Conservation (phyloP, 2,329 filamentous ascomycete species). For the Thielaviopsis punctulata region DNA sequence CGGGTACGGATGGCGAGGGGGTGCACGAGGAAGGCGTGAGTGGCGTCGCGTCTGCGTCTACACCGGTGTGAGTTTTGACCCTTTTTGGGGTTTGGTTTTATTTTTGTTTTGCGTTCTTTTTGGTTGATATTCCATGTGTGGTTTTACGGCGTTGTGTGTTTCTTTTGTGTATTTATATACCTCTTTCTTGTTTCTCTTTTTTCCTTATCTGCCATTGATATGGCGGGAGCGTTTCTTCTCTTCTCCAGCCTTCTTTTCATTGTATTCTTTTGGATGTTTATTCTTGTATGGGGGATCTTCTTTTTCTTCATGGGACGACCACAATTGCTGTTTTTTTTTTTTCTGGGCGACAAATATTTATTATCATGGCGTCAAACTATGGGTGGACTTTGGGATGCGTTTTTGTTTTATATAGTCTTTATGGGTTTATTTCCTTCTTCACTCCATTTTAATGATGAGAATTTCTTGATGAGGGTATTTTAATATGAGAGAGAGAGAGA, state of each 20-base stretch:
- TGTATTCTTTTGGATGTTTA: conserved; percentile 2
- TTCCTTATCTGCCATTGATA: not conserved
- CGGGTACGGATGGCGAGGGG: not conserved
- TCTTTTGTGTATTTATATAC: conserved; percentile 12
- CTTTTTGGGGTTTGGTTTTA: too few relatives aligned
- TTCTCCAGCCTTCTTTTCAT: not conserved
- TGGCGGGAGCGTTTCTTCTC: not conserved
- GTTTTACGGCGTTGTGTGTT: conserved; percentile 4
- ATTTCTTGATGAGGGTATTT: conserved; percentile 3
- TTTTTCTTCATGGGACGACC: too few relatives aligned
- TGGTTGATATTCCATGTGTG: not conserved
- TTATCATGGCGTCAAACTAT: not conserved
- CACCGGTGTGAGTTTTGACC: too few relatives aligned
- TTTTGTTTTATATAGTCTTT: conserved; percentile 1
- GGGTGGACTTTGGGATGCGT: not conserved
- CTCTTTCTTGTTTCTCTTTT: too few relatives aligned
- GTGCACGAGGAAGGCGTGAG: not conserved
- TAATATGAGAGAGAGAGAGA: too few relatives aligned
- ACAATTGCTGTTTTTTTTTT: not conserved
- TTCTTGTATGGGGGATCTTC: not conserved
- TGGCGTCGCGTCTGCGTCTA: too few relatives aligned
- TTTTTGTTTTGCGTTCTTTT: not conserved
- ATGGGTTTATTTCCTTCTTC: not conserved
- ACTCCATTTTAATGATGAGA: not conserved
- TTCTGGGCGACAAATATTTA: not conserved